A percentile compares a stretch with the other conserved stretches of the same genome.
Evolutionary conservation across 164 flowering plant genomes (phyloP).

Genomic region (Houttuynia cordata): DNA sequence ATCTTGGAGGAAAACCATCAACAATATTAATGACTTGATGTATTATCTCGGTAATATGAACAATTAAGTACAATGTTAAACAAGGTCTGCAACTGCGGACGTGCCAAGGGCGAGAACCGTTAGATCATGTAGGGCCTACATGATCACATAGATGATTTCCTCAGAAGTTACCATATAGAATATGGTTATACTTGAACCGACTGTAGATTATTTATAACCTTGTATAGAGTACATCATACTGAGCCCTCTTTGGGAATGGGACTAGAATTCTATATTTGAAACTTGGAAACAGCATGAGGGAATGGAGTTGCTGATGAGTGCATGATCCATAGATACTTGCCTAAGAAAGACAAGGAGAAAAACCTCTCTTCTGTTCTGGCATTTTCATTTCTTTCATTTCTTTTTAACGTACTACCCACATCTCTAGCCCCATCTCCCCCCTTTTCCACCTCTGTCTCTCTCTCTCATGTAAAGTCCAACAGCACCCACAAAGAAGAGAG

Average conservation of each 20-base stretch:
- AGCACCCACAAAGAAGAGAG: background rate
- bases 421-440: background rate
- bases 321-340: background rate
- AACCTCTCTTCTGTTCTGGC: conserved; percentile 3
- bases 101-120: too few relatives aligned
- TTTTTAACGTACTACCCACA: background rate
- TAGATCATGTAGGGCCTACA: too few relatives aligned
- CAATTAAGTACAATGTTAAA: too few relatives aligned
- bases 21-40: too few relatives aligned
- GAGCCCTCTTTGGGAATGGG: too few relatives aligned
- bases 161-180: too few relatives aligned
- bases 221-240: background rate
- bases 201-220: too few relatives aligned
- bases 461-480: conserved; percentile 2
- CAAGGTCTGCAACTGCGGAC: too few relatives aligned
- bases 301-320: background rate
- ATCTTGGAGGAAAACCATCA: too few relatives aligned
- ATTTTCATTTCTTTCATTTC: background rate
- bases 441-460: conserved; percentile 2
- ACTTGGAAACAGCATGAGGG: background rate
- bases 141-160: too few relatives aligned
- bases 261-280: background rate
- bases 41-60: too few relatives aligned
- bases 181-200: too few relatives aligned
- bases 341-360: conserved; percentile 6